Evolutionary conservation across 2,329 filamentous ascomycete genomes (phyloP).

Genomic region (Mariannaea elegans): DNA sequence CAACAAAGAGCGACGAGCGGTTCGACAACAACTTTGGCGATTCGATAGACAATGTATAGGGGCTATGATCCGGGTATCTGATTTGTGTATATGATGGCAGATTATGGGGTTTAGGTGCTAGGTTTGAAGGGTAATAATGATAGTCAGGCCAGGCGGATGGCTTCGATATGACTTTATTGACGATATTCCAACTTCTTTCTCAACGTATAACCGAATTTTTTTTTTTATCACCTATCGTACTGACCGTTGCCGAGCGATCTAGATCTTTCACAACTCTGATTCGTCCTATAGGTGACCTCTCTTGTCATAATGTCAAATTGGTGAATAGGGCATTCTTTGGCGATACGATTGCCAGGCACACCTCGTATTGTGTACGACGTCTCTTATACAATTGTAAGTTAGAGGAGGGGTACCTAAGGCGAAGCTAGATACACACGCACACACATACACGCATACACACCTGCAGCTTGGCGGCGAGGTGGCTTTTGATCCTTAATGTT

Average conservation of each 20-base stretch:
- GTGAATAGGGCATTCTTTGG: not conserved
- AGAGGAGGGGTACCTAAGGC: not conserved
- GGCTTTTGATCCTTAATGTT: constrained; percentile 25
- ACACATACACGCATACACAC: too few relatives aligned
- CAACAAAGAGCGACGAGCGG: constrained; percentile 42
- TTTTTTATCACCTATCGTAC: constrained; percentile 11
- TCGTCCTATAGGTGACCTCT: constrained; percentile 5
- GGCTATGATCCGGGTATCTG: constrained; percentile 15
- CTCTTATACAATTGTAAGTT: not conserved
- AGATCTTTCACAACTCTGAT: not conserved
- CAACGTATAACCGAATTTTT: not conserved
- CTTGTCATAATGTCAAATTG: not conserved
- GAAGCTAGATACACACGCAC: not conserved
- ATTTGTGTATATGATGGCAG: constrained; percentile 18
- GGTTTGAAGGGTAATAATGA: constrained; percentile 33
- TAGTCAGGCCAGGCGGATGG: constrained; percentile 22
- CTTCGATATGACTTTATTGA: constrained; percentile 39
- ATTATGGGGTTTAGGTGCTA: constrained; percentile 16
- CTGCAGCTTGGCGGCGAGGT: constrained; percentile 11
- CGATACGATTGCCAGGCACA: not conserved
- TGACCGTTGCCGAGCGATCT: constrained; percentile 2
- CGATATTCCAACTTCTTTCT: constrained; percentile 13
- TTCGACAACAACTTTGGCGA: constrained; percentile 47
- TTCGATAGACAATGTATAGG: constrained; percentile 39
- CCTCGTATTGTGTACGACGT: not conserved